These are phyloP conservation scores for Apiospora malaysiana DNA, from an alignment of 2,329 filamentous ascomycete genomes.

Conservation along the genomic window DNA sequence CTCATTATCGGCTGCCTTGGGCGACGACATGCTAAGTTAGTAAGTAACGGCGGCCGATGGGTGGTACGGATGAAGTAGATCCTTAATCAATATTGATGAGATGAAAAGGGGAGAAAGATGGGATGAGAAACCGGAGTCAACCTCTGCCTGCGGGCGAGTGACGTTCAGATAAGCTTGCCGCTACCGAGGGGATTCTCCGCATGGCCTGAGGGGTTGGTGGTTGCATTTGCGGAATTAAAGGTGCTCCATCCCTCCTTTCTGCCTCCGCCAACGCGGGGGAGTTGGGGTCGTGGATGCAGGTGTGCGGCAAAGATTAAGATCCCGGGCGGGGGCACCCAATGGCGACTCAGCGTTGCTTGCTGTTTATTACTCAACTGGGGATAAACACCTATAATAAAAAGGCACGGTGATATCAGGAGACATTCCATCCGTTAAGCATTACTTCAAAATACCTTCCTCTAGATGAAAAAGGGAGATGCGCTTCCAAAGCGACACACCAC, in stretches of 20 bases:
- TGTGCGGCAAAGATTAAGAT: not conserved
- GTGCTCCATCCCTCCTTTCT: not conserved
- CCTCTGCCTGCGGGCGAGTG: not conserved
- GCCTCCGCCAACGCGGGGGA: slow-evolving; percentile 3
- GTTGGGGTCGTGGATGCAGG: not conserved
- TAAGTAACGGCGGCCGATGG: not conserved
- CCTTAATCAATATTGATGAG: not conserved
- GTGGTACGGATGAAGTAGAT: too few relatives aligned
- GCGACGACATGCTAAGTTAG: not conserved
- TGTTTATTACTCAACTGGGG: too few relatives aligned
- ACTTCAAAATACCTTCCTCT: too few relatives aligned
- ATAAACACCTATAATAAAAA: too few relatives aligned
- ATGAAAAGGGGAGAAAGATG: not conserved
- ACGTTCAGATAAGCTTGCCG: not conserved
- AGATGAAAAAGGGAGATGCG: too few relatives aligned
- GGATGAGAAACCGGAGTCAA: too few relatives aligned
- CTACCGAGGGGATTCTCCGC: not conserved
- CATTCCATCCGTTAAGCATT: not conserved
- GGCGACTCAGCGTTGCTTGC: too few relatives aligned
- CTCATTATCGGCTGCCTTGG: not conserved
- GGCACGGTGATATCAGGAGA: too few relatives aligned
- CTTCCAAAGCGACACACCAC: too few relatives aligned
- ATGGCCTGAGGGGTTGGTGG: not conserved
- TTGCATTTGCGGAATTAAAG: not conserved
- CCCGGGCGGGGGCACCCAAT: too few relatives aligned